Conservation (phyloP, 1,284 basidiomycete species). For the Austroboletus novae-zelandiae region DNA sequence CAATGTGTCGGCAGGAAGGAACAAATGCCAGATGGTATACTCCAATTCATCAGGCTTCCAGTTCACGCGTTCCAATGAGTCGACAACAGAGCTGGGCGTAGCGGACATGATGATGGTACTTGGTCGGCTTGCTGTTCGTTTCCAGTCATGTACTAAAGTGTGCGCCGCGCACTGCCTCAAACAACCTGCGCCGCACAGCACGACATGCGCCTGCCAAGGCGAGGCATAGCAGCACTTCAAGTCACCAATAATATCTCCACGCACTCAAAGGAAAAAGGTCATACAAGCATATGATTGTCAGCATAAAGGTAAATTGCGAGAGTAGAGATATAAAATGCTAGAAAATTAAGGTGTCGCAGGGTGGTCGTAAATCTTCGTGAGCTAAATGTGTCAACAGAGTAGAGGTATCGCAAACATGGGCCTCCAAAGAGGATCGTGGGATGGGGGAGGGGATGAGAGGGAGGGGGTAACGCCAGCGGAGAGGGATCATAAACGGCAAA, state of each 20-base stretch:
- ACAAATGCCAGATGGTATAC: neutral
- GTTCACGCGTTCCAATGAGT: neutral
- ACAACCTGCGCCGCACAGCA: no score
- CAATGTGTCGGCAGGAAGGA: neutral
- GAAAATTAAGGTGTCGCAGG: conserved; percentile 9
- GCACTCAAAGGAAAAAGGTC: no score
- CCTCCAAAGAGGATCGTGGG: neutral
- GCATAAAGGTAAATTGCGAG: neutral
- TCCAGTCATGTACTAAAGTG: no score
- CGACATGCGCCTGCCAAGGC: no score
- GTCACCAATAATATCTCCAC: neutral
- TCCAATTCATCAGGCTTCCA: neutral
- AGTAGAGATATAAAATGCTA: neutral
- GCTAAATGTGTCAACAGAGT: neutral
- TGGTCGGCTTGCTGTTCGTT: neutral
- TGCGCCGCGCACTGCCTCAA: no score
- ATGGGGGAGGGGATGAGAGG: no score
- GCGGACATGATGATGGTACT: neutral
- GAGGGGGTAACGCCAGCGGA: conserved; percentile 11
- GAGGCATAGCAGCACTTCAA: no score
- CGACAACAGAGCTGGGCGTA: neutral
- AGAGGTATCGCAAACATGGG: conserved; percentile 15
- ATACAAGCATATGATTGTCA: neutral
- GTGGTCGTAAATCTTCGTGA: conserved; percentile 3
- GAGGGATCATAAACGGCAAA: neutral